Evolutionary conservation across 768 basidiomycete genomes (phyloP).

Genomic region (Boletus rex-veris): DNA sequence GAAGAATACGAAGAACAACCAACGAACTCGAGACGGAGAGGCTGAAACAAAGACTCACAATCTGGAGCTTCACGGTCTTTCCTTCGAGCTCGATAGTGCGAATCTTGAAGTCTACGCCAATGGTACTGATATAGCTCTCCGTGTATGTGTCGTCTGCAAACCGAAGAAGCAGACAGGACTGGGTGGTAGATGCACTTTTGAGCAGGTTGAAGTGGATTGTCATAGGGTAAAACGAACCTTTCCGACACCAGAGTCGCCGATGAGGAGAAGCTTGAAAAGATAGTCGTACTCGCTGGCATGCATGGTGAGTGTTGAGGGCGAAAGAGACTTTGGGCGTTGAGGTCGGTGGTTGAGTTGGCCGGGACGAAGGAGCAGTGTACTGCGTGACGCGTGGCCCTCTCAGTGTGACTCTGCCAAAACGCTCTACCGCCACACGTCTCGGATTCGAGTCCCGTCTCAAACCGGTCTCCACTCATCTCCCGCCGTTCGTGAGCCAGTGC

Average conservation of each 20-base stretch:
- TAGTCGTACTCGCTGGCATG: slow-evolving; percentile 94
- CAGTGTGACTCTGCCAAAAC: slow-evolving; percentile 28
- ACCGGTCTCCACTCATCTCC: not conserved
- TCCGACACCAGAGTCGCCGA: slow-evolving; percentile 94
- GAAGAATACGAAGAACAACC: not conserved
- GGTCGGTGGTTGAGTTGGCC: slow-evolving; percentile 29
- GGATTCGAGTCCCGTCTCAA: slow-evolving; percentile 3
- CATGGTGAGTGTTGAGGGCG: slow-evolving; percentile 45
- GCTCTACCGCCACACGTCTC: slow-evolving; percentile 22
- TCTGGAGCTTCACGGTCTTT: slow-evolving; percentile 97
- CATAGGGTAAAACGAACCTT: slow-evolving; percentile 51
- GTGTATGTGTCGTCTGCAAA: slow-evolving; percentile 98
- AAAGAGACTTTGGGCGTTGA: slow-evolving; percentile 29
- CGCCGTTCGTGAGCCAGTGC: no score
- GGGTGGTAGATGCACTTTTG: slow-evolving; percentile 26
- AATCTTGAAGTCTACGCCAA: slow-evolving; percentile 99
- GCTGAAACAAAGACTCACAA: slow-evolving; percentile 55
- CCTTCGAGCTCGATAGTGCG: slow-evolving; percentile 98
- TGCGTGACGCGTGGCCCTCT: slow-evolving; percentile 32
- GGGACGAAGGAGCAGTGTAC: slow-evolving; percentile 33
- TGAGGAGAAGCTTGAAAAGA: slow-evolving; percentile 94
- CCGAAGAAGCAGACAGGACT: slow-evolving; percentile 90
- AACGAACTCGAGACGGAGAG: slow-evolving; percentile 1
- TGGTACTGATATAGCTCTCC: slow-evolving; percentile 95
- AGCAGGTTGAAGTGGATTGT: slow-evolving; percentile 19